Evolutionary conservation across 305 asterid genomes (phyloP), one percentile per base, ranked within the genome.

Genomic region (Striga hermonthica): DNA sequence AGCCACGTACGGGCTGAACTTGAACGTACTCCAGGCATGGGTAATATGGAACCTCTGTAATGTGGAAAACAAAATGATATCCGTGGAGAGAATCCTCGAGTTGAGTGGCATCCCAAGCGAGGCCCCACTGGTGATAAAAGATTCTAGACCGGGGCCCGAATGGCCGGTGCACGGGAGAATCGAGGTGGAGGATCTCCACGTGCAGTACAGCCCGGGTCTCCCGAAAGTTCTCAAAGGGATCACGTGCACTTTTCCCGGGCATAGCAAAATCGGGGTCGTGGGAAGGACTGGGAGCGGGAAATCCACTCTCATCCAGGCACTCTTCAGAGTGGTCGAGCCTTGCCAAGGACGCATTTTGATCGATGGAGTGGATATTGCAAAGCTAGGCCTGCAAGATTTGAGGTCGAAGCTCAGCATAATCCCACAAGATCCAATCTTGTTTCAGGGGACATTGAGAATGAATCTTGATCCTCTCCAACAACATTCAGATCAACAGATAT

Each of bases 221-320:
- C 97, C 97, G 14, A 75, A 49, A 43, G 95, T 87, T 60, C 82
- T 90, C 57, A 87, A 71, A 75, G 95, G 95, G 65, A 80, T 90
- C 76, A 86, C 85, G 22, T 87, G 95, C 82, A 78, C 71, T 9
- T 85, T 90, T 68, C 90, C 92, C 0, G 82, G 86, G 6, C 78
- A 64, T 62, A 86, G 79, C 77, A 90, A 87, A 44, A 84, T 85
- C 4, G 97, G 95, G 4, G 74, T 90, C 6, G 94, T 87, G 70
- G 97, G 95, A 56, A 80, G 97, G 76, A 90, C 95, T 5, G 97
- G 97, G 66, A 84, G 97, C 72, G 97, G 97, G 12, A 87, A 90
- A 56, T 87, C 97, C 35, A 90, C 97, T 64, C 76, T 90, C 12
- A 87, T 90, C 75, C 97, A 90, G 74, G 88, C 97, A 64, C 86